Conservation (phyloP, 2,329 filamentous ascomycete species). For the Graphilbum sp. region DNA sequence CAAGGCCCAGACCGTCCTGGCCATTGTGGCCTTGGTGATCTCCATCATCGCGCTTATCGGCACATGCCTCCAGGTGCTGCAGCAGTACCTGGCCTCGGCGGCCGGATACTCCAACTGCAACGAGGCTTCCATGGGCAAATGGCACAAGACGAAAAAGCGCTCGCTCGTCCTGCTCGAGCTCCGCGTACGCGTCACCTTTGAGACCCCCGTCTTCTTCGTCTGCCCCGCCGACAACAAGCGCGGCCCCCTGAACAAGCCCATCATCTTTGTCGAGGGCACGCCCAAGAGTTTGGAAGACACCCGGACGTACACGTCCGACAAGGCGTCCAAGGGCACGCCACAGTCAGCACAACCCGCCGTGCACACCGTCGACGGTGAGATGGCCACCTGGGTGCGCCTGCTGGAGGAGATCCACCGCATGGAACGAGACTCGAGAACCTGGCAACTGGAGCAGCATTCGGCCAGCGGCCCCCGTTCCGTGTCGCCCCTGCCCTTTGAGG, state of each 20-base stretch:
- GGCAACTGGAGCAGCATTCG: conserved; percentile 22
- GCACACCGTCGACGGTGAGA: conserved; percentile 39
- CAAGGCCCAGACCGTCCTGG: conserved; percentile 16
- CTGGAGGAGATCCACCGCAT: conserved; percentile 33
- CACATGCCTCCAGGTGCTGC: conserved; percentile 29
- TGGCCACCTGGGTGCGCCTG: conserved; percentile 36
- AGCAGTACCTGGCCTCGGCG: conserved; percentile 33
- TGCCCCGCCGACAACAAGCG: conserved; percentile 23
- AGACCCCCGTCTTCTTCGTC: conserved; percentile 33
- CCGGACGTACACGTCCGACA: background rate
- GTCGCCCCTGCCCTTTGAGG: conserved; percentile 3
- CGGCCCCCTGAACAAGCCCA: conserved; percentile 16
- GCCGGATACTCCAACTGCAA: conserved; percentile 32
- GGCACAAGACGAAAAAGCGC: conserved; percentile 24
- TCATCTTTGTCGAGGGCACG: conserved; percentile 23
- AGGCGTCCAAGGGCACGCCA: too few species aligned
- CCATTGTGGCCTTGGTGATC: conserved; percentile 27
- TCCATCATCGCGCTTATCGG: conserved; percentile 29
- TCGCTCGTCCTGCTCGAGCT: conserved; percentile 25
- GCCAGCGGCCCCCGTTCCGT: conserved; percentile 9
- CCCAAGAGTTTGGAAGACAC: conserved; percentile 13
- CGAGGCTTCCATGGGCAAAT: conserved; percentile 29
- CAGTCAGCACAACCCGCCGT: too few species aligned
- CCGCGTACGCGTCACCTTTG: conserved; percentile 32
- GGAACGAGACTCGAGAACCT: conserved; percentile 29